Base-by-base conservation (phyloP, 441 rosid genomes). In the Croton laevigatus region DNA sequence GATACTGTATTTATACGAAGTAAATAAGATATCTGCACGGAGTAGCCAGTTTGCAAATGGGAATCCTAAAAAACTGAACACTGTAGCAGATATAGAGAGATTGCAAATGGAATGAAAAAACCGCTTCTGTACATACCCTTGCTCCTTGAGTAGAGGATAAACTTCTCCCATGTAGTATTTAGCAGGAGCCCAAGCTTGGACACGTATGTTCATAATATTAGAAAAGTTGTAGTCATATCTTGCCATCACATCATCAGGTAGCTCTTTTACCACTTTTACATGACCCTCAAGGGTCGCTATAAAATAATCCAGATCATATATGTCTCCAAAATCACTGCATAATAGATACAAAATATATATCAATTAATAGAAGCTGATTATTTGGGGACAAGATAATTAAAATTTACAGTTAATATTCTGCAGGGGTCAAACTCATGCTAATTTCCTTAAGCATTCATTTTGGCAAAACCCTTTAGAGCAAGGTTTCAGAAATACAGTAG, bases 291-390 rank as follows among this genome's bases (percentile, higher is more conserved):
- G 94, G 37, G 80, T 80, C 37, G 89, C 70, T 76, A 91, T 83
- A 80, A 94, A 94, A 72, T 86, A 89, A 72, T 90, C 94, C 76
- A 79, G 88, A 71, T 94, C 96, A 68, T 86, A 94, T 76, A 94
- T 90, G 74, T 94, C 97, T 34, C 85, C 85, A 76, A 94, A 91
- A 51, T 67, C 84, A 78, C 98, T 94, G 97, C 48, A 74, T 70
- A 78, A 85, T 14, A 68, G 61, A 66, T 9, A 27, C 32, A 27
- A 27, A 27, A 27, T 27, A 27, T 27, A 12, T 69, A 75, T 19
- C 70, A 27, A 27, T 49, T 20, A 69, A 64, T 17, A 40, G 34
- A 37, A 49, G 45, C 27, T 27, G 3, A 37, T 51, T 59, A 62
- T 44, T 65, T 36, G 49, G 42, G 40, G 20, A 68, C 55, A 71